Conservation (phyloP, 2,329 filamentous ascomycete genomes). For the Phyllosticta ampelicida region DNA sequence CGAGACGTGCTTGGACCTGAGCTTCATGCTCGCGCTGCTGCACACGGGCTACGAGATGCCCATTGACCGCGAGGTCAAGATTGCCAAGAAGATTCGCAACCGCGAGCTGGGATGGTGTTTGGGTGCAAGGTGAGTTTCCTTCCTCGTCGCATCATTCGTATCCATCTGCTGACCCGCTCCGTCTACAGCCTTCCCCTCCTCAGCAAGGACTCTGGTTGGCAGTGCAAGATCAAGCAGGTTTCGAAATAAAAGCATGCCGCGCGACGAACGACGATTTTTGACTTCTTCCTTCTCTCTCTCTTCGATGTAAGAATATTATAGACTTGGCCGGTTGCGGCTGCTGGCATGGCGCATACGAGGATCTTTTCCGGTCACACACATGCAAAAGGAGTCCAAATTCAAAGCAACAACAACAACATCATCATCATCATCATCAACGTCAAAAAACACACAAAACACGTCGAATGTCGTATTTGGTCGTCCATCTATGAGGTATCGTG, state of each 20-base stretch:
- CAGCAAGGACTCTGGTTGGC: conserved; percentile 73
- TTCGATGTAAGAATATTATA: background rate
- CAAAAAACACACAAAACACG: too few species aligned
- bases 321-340: background rate
- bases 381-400: too few species aligned
- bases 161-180: background rate
- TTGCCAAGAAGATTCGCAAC: conserved; percentile 96
- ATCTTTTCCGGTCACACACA: too few species aligned
- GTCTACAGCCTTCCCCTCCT: conserved; percentile 65
- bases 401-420: too few species aligned
- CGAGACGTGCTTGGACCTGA: conserved; percentile 89
- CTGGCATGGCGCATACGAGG: background rate
- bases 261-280: background rate
- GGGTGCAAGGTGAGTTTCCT: conserved; percentile 72
- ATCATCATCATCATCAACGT: too few species aligned
- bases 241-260: conserved; percentile 9
- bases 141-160: background rate
- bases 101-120: conserved; percentile 98
- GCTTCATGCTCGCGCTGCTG: conserved; percentile 86
- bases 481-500: too few species aligned
- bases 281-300: conserved; percentile 14
- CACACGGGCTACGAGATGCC: conserved; percentile 98
- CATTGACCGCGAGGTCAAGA: conserved; percentile 88
- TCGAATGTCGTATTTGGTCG: too few species aligned
- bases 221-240: conserved; percentile 73